Evolutionary conservation across 2,329 filamentous ascomycete species (phyloP), one percentile per base, ranked within the genome.

Genomic region (Ascocoryne sarcoides): DNA sequence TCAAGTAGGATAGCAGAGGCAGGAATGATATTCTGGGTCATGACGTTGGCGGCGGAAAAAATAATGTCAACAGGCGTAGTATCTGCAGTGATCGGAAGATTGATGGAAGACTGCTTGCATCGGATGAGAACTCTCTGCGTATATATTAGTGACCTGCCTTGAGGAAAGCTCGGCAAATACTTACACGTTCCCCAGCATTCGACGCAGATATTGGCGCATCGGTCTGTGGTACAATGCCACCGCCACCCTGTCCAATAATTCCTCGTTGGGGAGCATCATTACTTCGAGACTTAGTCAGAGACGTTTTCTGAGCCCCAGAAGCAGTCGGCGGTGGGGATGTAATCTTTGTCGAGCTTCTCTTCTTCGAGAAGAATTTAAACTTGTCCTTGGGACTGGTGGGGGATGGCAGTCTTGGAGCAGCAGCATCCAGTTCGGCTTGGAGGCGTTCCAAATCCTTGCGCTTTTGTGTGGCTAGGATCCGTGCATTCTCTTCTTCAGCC

Each of bases 131-230:
- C 84, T 50, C 74, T 74, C 73, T 82, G 46, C 36, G 9, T 47
- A 30, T 26, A 38, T 39, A 46, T 64, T 51, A 65, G 57, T 44
- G 3, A 26, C 48, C 29, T 23, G n/a, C n/a, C 9, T 23, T 46
- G 38, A 44, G 32, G 20, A 37, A 36, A 34, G 7, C 14, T 9
- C 14, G n/a, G n/a, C 23, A 7, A 20, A 16, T 17, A 67, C 77
- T 69, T 63, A 84, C 80, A 52, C 87, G 71, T 56, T 89, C 84
- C 33, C 80, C 82, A 46, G 82, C 76, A 63, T 93, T 93, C 43
- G 83, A 81, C 10, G 85, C 85, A 39, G 86, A 88, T 8, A 81
- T 69, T 1, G 88, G 88, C 16, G 84, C 84, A 65, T 93, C 86
- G 32, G 71, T 79, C 37, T 72, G 71, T 17, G 75, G 68, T 2